Conservation (phyloP, 441 rosid genomes). For the Aquilaria agallochum region DNA sequence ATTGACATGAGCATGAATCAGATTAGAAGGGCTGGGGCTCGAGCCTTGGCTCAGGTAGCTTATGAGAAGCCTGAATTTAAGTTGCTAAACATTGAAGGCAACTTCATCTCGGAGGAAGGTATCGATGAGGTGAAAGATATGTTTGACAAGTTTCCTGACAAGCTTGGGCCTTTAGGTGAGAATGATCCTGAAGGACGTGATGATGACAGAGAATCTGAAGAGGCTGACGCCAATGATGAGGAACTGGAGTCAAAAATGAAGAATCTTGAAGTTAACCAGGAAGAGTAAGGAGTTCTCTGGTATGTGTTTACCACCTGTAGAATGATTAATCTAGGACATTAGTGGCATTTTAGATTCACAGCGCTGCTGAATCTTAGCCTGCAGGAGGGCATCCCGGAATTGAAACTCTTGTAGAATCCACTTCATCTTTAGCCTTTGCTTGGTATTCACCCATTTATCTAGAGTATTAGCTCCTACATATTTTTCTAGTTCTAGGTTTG, state of each 20-base stretch:
- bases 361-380: constrained; percentile 10
- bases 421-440: no score
- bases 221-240: constrained; percentile 33
- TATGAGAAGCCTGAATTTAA: constrained; percentile 60
- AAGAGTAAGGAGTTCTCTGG: constrained; percentile 24
- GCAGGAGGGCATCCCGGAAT: no score
- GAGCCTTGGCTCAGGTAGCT: constrained; percentile 58
- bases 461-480: no score
- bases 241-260: constrained; percentile 73
- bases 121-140: constrained; percentile 75
- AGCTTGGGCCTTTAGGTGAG: constrained; percentile 77
- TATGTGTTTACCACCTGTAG: no score
- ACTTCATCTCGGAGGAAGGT: constrained; percentile 86
- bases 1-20: constrained; percentile 65
- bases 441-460: no score
- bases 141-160: constrained; percentile 52
- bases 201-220: constrained; percentile 50
- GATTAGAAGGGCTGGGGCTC: constrained; percentile 70
- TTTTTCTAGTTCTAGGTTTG: no score
- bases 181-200: constrained; percentile 82
- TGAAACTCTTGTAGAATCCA: no score
- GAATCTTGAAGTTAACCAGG: constrained; percentile 54
- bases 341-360: constrained; percentile 26
- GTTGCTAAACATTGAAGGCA: constrained; percentile 69
- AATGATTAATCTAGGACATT: neutral